Evolutionary conservation across 2,329 filamentous ascomycete species (phyloP), one percentile per base, ranked within the genome.

Genomic region (Ceratocystis destructans): DNA sequence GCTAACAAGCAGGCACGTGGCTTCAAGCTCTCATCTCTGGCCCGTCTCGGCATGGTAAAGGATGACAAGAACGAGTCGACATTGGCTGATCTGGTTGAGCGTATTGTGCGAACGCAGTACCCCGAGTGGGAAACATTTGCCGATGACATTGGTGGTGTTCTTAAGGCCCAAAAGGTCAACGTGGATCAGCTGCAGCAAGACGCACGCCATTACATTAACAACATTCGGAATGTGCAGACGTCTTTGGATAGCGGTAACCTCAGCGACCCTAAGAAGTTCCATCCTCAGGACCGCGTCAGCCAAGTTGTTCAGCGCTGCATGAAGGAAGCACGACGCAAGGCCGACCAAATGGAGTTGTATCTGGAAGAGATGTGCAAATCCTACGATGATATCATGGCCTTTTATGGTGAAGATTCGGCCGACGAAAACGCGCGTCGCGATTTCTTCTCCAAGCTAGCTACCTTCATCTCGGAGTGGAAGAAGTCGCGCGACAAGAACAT

Each of bases 41-140:
- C 90, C 33, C 86, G 94, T 66, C 80, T 99, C 66, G 92, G 88
- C 69, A 97, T 99, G 92, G 90, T 97, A 73, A 99, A 99, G 78
- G 94, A 99, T 74, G 91, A 96, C 79, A 96, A 96, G 82, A 99
- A 99, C 76, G 89, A 97, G 76, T 93, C 90, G 1, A 96, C 91
- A 0, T 88, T 99, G 73, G 91, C 93, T 66, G 94, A 99, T 76
- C 83, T 97, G 55, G 91, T 99, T 55, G 94, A 99, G 77, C 88
- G 93, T 71, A 96, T 96, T 71, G 93, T 97, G 67, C 88, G 94
- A 70, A 94, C 90, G 73, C 93, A 97, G 74, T 99, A 97, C 71
- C 89, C 93, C 1, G 90, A 96, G 75, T 97, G 92, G 89, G 92
- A 96, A 76, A 82, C 82, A 44, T 97, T 97, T 75, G 80, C 85